These are phyloP conservation scores for Xylariales sp. DNA, from an alignment of 2,329 filamentous ascomycete genomes.

Conservation along the genomic window DNA sequence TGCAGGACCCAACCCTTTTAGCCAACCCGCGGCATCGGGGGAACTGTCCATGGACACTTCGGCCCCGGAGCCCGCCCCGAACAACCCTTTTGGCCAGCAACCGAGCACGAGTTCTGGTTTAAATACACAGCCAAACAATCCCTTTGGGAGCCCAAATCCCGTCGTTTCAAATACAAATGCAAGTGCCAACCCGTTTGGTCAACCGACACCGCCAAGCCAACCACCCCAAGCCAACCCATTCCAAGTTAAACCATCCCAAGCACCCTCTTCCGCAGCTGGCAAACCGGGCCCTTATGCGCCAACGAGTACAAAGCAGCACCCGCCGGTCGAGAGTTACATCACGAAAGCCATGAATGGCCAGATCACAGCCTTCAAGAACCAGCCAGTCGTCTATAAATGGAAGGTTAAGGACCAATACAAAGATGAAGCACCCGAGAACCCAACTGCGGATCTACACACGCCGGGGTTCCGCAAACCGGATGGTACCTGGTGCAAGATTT, in stretches of 20 bases:
- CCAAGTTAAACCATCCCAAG: slow-evolving; percentile 31
- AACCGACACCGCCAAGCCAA: slow-evolving; percentile 29
- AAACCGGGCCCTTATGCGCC: slow-evolving; percentile 57
- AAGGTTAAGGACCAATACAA: slow-evolving; percentile 44
- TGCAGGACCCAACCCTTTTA: slow-evolving; percentile 49
- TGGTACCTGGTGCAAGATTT: slow-evolving; percentile 72
- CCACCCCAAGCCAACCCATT: slow-evolving; percentile 25
- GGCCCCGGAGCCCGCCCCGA: slow-evolving; percentile 38
- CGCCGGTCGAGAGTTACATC: slow-evolving; percentile 58
- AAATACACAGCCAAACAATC: slow-evolving; percentile 37
- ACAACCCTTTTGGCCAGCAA: slow-evolving; percentile 47
- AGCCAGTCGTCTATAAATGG: slow-evolving; percentile 68
- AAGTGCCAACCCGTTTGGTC: slow-evolving; percentile 46
- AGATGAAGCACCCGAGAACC: slow-evolving; percentile 31
- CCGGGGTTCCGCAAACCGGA: slow-evolving; percentile 65
- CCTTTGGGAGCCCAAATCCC: slow-evolving; percentile 48
- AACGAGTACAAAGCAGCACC: slow-evolving; percentile 58
- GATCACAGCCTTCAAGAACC: slow-evolving; percentile 71
- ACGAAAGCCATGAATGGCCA: slow-evolving; percentile 56
- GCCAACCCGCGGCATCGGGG: slow-evolving; percentile 40
- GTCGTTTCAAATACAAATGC: slow-evolving; percentile 24
- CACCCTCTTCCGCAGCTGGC: slow-evolving; percentile 31
- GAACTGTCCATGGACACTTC: slow-evolving; percentile 48
- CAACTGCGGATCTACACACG: slow-evolving; percentile 38
- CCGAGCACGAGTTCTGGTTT: slow-evolving; percentile 17